Evolutionary conservation across 768 basidiomycete genomes (phyloP), one percentile per base, ranked within the genome.

Genomic region (Serendipita sp.): DNA sequence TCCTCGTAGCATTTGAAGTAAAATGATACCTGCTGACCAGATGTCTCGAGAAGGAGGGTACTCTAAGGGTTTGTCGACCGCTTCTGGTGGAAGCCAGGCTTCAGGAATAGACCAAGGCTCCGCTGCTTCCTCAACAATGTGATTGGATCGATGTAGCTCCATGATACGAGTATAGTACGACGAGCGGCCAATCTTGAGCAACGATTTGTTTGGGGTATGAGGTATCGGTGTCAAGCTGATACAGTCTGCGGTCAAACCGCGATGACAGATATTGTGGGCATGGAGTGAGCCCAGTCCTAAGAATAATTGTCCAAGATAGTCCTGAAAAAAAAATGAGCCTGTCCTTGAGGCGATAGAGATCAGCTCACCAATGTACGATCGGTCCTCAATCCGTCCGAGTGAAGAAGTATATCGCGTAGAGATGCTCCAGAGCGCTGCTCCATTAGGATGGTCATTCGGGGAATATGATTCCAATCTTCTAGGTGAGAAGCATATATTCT

Each of bases 1-100:
- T 0, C 93, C 93, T n/a, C 84, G 73, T 13, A 95, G 72, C 88
- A 95, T 90, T 72, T 94, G 89, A 60, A 92, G 68, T 42, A 93
- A 74, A 1, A 91, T 78, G 26, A 94, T 79, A 0, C 88, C 92
- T 0, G 84, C 81, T 45, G 82, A 79, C 73, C 93, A 91, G 9
- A 95, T 83, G 68, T 96, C 93, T 30, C 92, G 79, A 43, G 81
- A 77, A 42, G 79, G 81, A 7, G 88, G 86, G 70, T 93, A 93
- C 0, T 80, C 69, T n/a, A 90, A 76, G 0, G 85, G 84, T 26
- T 87, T 86, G 42, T 90, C 86, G 50, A 86, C 78, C 42, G 84
- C 84, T 60, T 94, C 93, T 64, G 82, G 82, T 0, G 86, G 84
- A 3, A 85, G 66, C 91, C 89, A 61, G 33, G 22, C 34, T 24